Evolutionary conservation across 192 early-diverging fungal species (phyloP).

Genomic region (Coemansia sp.): DNA sequence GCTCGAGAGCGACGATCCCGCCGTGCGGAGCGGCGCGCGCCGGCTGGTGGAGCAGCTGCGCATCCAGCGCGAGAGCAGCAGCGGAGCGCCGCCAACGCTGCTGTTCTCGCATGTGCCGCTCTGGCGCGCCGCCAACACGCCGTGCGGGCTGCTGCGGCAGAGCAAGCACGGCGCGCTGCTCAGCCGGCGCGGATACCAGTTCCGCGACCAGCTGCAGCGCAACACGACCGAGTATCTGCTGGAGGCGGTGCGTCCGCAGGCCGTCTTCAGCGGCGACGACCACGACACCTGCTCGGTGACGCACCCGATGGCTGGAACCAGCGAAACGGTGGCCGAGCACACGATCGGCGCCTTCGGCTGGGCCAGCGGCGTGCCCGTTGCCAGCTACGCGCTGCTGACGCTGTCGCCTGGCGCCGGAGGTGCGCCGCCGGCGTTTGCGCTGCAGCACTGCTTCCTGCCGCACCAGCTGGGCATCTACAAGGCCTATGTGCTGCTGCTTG

Average conservation of each 20-base stretch:
- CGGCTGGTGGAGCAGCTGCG: slow-evolving; percentile 19
- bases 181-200: slow-evolving; percentile 80
- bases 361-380: slow-evolving; percentile 58
- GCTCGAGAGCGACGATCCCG: slow-evolving; percentile 47
- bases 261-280: slow-evolving; percentile 90
- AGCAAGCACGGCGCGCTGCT: slow-evolving; percentile 38
- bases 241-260: slow-evolving; percentile 58
- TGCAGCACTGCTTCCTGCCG: slow-evolving; percentile 65
- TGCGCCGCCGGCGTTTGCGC: slow-evolving; percentile 26
- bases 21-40: slow-evolving; percentile 11
- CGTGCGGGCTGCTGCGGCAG: slow-evolving; percentile 74
- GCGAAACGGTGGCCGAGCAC: slow-evolving; percentile 40
- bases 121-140: slow-evolving; percentile 63
- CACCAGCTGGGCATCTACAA: slow-evolving; percentile 67
- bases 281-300: slow-evolving; percentile 84
- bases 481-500: slow-evolving; percentile 22
- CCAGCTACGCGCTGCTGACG: slow-evolving; percentile 61
- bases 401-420: slow-evolving; percentile 13
- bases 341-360: slow-evolving; percentile 66
- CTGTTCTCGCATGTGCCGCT: slow-evolving; percentile 89
- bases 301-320: slow-evolving; percentile 27
- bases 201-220: slow-evolving; percentile 77
- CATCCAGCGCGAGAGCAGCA: neutral
- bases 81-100: slow-evolving; percentile 42
- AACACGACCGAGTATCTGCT: slow-evolving; percentile 63